phyloP scores from a whole-genome alignment of 2,329 filamentous ascomycete genomes.

The Aspergillus spinulosporus region DNA sequence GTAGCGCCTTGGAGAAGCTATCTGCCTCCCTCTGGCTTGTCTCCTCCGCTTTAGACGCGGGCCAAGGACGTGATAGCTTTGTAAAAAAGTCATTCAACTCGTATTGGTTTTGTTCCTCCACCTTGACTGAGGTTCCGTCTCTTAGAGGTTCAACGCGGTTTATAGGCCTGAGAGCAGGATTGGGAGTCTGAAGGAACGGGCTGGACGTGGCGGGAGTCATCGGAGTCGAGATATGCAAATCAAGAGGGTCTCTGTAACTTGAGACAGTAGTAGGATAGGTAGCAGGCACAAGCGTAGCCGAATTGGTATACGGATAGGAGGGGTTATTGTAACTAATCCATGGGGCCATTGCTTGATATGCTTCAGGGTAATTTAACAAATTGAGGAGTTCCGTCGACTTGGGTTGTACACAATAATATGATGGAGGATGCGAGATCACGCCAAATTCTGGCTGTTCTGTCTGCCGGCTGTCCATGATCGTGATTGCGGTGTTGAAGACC shows the following conservation, averaged over 20 bases:
- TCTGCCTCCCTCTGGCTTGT: background rate
- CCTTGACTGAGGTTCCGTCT: background rate
- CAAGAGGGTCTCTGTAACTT: background rate
- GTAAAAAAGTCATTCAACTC: background rate
- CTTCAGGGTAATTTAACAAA: background rate
- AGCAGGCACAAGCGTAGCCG: background rate
- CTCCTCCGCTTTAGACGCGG: background rate
- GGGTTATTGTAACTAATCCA: slow-evolving; percentile 4
- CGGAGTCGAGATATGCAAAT: background rate
- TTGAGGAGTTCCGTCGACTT: background rate
- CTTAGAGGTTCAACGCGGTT: background rate
- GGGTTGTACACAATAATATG: background rate
- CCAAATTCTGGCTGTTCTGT: background rate
- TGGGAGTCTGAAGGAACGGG: background rate
- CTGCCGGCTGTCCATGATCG: background rate
- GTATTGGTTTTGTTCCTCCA: background rate
- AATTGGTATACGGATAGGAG: slow-evolving; percentile 1
- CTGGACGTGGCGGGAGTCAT: background rate
- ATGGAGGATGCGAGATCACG: background rate
- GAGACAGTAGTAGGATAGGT: background rate
- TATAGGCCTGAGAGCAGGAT: background rate
- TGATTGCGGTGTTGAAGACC: background rate
- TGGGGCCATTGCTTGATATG: slow-evolving; percentile 3
- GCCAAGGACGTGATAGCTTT: background rate
- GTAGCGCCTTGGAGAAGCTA: background rate